A percentile compares a stretch with the other conserved stretches of the same genome.
Evolutionary conservation across 352 stramenopile genomes (phyloP).

Genomic region (Phytophthora chlamydospora): DNA sequence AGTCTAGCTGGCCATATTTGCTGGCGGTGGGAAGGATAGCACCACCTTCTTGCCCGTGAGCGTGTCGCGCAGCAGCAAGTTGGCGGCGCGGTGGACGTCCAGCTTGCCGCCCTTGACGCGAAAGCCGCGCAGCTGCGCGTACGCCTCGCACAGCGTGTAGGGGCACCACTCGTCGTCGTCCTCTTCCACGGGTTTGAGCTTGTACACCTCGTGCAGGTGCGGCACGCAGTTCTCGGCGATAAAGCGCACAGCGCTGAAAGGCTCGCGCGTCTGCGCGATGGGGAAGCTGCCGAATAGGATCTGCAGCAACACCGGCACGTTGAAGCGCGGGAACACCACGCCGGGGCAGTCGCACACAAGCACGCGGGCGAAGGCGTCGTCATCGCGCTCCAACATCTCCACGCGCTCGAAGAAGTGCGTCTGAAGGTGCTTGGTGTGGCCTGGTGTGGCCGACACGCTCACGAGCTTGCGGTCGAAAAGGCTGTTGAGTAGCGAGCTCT

Average conservation of each 20-base stretch:
- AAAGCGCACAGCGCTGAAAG: conserved; percentile 86
- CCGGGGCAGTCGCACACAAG: conserved; percentile 83
- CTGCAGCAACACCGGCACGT: conserved; percentile 71
- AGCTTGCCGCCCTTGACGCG: conserved; percentile 74
- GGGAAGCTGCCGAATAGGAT: conserved; percentile 86
- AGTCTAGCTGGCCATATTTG: neutral
- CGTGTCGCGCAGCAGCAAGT: conserved; percentile 75
- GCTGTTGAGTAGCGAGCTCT: conserved; percentile 95
- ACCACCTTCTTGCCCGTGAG: conserved; percentile 85
- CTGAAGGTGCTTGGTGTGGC: conserved; percentile 85
- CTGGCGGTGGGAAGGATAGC: conserved; percentile 73
- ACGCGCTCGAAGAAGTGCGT: conserved; percentile 76
- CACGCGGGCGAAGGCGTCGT: conserved; percentile 37
- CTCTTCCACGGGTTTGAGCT: conserved; percentile 72
- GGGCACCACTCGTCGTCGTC: conserved; percentile 80
- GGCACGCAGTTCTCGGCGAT: conserved; percentile 84
- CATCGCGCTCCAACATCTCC: conserved; percentile 51
- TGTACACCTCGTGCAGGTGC: conserved; percentile 79
- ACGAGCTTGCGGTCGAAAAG: conserved; percentile 82
- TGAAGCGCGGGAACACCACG: conserved; percentile 81
- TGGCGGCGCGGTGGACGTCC: conserved; percentile 80
- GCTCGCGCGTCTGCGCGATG: conserved; percentile 86
- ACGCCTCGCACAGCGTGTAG: conserved; percentile 78
- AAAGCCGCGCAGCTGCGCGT: conserved; percentile 76
- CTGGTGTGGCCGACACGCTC: conserved; percentile 77